Conservation (phyloP, 331 rosid genomes). For the Pyrus hybrid region DNA sequence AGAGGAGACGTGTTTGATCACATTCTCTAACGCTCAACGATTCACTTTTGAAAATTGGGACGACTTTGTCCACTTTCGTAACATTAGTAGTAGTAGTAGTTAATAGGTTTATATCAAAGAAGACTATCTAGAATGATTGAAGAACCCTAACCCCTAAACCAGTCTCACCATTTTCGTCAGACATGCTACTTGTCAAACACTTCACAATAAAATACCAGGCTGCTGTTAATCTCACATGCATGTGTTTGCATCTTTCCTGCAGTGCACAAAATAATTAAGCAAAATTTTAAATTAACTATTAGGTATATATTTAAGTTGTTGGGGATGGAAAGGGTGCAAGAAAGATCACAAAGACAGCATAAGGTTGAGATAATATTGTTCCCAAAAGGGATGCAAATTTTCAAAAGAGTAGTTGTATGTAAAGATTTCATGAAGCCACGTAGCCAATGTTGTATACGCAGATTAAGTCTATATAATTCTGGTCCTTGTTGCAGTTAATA, state of each 20-base stretch:
- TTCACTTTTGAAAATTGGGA: neutral
- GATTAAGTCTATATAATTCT: neutral
- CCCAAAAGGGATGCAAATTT: constrained; percentile 25
- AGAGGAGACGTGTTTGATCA: constrained; percentile 13
- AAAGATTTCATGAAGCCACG: neutral
- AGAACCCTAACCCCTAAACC: constrained; percentile 33
- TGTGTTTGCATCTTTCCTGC: constrained; percentile 4
- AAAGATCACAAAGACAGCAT: constrained; percentile 1
- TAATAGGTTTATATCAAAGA: constrained; percentile 31
- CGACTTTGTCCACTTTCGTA: constrained; percentile 28
- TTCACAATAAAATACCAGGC: constrained; percentile 28
- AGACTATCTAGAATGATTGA: constrained; percentile 7
- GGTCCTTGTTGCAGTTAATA: neutral
- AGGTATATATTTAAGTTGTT: constrained; percentile 15
- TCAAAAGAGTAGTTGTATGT: constrained; percentile 33
- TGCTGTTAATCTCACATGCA: neutral
- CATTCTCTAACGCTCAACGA: neutral
- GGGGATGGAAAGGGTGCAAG: constrained; percentile 21
- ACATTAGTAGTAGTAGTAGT: constrained; percentile 30
- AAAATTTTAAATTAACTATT: neutral
- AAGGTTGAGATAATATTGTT: constrained; percentile 15
- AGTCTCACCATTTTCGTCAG: neutral
- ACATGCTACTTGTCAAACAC: constrained; percentile 46
- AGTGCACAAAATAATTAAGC: constrained; percentile 4
- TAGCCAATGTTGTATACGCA: neutral